Evolutionary conservation across 352 stramenopile species (phyloP).

Genomic region (Phytophthora multivora): DNA sequence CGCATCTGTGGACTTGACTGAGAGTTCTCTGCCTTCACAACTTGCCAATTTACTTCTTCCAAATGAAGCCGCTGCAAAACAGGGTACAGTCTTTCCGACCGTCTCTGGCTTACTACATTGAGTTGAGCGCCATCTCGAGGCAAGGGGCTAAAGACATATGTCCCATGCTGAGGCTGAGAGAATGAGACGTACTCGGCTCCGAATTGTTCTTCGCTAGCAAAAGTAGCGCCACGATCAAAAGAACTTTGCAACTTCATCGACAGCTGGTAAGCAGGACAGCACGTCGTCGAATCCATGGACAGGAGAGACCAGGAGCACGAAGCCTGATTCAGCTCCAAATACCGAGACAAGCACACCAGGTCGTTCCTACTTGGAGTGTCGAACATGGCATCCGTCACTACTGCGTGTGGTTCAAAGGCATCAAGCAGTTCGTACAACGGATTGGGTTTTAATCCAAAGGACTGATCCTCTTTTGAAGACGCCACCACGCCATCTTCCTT

Average conservation of each 20-base stretch:
- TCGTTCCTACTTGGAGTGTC: conserved; percentile 39
- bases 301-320: conserved; percentile 58
- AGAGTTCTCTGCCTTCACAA: conserved; percentile 46
- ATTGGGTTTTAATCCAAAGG: conserved; percentile 20
- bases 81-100: conserved; percentile 5
- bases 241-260: conserved; percentile 44
- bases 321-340: conserved; percentile 37
- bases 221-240: conserved; percentile 36
- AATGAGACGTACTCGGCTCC: conserved; percentile 36
- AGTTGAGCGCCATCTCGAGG: conserved; percentile 21
- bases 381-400: conserved; percentile 51
- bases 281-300: conserved; percentile 63
- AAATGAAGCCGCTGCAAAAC: conserved; percentile 41
- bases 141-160: conserved; percentile 42
- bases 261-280: conserved; percentile 48
- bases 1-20: conserved; percentile 48
- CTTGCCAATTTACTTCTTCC: conserved; percentile 55
- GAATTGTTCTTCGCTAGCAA: conserved; percentile 50
- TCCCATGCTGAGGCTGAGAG: conserved; percentile 24
- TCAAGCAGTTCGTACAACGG: conserved; percentile 46
- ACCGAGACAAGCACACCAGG: conserved; percentile 37
- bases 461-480: conserved; percentile 1
- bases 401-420: conserved; percentile 40
- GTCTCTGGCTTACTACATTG: conserved; percentile 13
- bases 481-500: conserved; percentile 5